Base-by-base conservation (phyloP, 352 stramenopile species). In the Plasmopara viticola region DNA sequence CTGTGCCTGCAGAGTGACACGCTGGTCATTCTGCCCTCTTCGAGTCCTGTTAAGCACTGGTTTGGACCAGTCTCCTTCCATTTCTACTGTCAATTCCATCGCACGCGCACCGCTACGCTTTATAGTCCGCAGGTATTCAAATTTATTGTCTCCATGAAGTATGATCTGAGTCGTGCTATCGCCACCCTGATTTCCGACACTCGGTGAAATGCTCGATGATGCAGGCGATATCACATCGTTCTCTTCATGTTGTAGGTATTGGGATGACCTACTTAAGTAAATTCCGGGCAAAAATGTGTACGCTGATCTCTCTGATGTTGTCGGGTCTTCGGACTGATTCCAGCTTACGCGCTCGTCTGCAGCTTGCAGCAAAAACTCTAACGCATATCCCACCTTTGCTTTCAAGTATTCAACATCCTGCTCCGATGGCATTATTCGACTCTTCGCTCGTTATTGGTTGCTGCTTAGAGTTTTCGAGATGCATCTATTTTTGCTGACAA, bases 111-210 rank as follows among this genome's bases (percentile, higher is more conserved):
- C 69, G 17, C 52, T 71, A 9, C 78, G 72, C 20, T 66, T 72
- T 68, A 90, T 67, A 14, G 55, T 81, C 80, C 79, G 91, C 25
- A 62, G 12, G 51, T 93, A 93, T 44, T 91, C 78, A 43, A 93
- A 93, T 6, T 76, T 76, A 55, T 89, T 91, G 60, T 93, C 80
- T 3, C 79, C 80, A 53, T 93, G 78, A 6, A 93, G 67, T 10
- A 86, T 33, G 0, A 93, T 41, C 1, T 56, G 69, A 14, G 63
- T 55, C 17, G 71, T 66, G 25, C 60, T 69, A 6, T 70, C 70
- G 37, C 68, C 68, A 13, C 62, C 62, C 18, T 78, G 60, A 10
- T 28, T 20, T 10, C 25, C 0, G 18, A 35, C 12, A 17, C 20
- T 25, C 6, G 10, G 31, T 12, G 10, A 12, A 18, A 35, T 2